These are phyloP conservation scores for Fraxinus anomala DNA, from an alignment of 257 asterid genomes.

Conservation along the genomic window DNA sequence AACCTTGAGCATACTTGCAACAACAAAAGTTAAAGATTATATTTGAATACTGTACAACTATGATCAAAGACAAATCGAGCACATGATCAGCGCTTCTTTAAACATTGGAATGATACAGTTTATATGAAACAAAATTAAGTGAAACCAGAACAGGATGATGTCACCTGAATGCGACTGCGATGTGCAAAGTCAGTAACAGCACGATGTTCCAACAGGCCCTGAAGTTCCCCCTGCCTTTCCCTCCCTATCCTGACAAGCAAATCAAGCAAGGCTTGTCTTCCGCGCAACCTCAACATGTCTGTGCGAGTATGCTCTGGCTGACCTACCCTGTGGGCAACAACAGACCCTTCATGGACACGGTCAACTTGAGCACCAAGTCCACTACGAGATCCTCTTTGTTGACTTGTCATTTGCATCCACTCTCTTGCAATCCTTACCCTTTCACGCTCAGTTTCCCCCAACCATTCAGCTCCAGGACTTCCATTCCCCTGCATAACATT, in stretches of 20 bases:
- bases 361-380: conserved; percentile 49
- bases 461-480: conserved; percentile 81
- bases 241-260: conserved; percentile 80
- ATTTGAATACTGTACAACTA: conserved; percentile 20
- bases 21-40: conserved; percentile 18
- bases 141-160: neutral
- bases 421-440: conserved; percentile 93
- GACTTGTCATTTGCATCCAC: conserved; percentile 95
- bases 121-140: conserved; percentile 7
- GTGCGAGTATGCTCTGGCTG: conserved; percentile 82
- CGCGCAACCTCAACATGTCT: conserved; percentile 82
- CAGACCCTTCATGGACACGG: conserved; percentile 51
- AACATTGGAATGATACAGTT: neutral
- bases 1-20: conserved; percentile 13
- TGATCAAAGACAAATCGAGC: conserved; percentile 14
- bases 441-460: conserved; percentile 94
- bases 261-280: conserved; percentile 85
- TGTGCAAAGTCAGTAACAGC: conserved; percentile 94
- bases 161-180: conserved; percentile 89
- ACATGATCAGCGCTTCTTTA: conserved; percentile 3
- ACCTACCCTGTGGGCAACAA: conserved; percentile 55
- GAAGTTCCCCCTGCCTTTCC: conserved; percentile 85
- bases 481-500: conserved; percentile 62
- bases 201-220: conserved; percentile 82
- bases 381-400: conserved; percentile 71